Conservation (phyloP, 2,329 filamentous ascomycete genomes). For the Sporothrix humicola region DNA sequence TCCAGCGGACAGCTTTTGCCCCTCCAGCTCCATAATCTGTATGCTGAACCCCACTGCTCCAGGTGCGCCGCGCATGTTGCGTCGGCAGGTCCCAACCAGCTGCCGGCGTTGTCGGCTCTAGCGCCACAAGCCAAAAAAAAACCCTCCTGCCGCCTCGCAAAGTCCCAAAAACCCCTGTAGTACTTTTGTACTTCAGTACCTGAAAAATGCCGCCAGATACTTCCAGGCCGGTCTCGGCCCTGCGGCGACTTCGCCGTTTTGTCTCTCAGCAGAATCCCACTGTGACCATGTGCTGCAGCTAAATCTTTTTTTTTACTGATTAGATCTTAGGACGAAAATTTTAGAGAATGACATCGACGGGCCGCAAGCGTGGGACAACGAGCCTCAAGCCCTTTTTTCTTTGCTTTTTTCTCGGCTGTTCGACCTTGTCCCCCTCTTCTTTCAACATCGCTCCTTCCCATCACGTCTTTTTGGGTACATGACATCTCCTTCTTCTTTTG, state of each 20-base stretch:
- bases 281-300: neutral
- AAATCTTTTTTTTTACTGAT: constrained; percentile 22
- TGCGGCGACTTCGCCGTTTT: neutral
- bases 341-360: constrained; percentile 12
- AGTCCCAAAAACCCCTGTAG: neutral
- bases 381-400: neutral
- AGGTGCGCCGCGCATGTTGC: neutral
- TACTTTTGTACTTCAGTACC: neutral
- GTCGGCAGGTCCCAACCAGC: neutral
- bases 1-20: too few relatives aligned
- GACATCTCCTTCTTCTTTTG: neutral
- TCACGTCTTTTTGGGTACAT: neutral
- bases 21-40: too few relatives aligned
- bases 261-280: neutral
- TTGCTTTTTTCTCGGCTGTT: neutral
- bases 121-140: neutral
- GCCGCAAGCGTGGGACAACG: constrained; percentile 13
- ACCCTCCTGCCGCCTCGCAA: neutral
- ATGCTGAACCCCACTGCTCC: neutral
- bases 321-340: neutral
- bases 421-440: neutral
- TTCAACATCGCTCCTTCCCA: neutral
- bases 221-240: constrained; percentile 16
- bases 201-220: neutral
- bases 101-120: neutral